A percentile compares a stretch with the other conserved stretches of the same genome.
These are phyloP conservation scores for Starmerella apis DNA, from an alignment of 805 yeast genomes.

Conservation along the genomic window DNA sequence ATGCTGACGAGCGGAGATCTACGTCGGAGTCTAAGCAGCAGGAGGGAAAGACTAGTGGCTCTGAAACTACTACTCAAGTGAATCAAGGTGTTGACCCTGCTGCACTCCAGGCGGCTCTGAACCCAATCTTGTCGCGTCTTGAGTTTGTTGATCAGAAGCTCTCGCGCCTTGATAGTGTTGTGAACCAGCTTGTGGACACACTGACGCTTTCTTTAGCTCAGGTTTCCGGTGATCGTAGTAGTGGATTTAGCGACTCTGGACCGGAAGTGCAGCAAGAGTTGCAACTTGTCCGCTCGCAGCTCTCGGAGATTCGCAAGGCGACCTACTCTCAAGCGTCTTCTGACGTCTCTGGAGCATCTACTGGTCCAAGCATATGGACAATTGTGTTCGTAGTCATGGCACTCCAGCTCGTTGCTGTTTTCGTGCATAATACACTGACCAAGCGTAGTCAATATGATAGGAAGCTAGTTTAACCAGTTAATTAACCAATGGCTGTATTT, in stretches of 20 bases:
- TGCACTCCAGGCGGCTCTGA: constrained; percentile 3
- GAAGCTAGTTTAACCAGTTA: constrained; percentile 11
- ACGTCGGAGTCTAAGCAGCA: constrained; percentile 1
- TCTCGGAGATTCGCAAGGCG: constrained; percentile 12
- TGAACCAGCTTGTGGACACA: constrained; percentile 18
- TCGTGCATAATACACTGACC: background rate
- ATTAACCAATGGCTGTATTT: background rate
- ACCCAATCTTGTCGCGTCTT: constrained; percentile 5
- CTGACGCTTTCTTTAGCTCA: constrained; percentile 11
- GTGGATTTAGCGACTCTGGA: background rate
- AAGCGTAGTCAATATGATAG: constrained; percentile 13
- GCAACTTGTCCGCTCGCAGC: constrained; percentile 12
- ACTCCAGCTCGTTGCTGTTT: constrained; percentile 13
- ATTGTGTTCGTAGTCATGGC: constrained; percentile 9
- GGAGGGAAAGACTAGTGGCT: too few species aligned
- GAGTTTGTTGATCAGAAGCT: constrained; percentile 13
- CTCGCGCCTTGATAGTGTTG: constrained; percentile 13
- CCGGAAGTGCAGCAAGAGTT: constrained; percentile 11
- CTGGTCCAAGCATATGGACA: constrained; percentile 4
- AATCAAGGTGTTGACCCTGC: background rate
- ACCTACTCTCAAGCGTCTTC: background rate
- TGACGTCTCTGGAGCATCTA: background rate
- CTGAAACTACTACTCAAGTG: too few species aligned
- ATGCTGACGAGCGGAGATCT: constrained; percentile 4
- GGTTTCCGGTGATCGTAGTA: constrained; percentile 7